Evolutionary conservation across 768 basidiomycete genomes (phyloP).

Genomic region (Trichaptum fuscoviolaceum): DNA sequence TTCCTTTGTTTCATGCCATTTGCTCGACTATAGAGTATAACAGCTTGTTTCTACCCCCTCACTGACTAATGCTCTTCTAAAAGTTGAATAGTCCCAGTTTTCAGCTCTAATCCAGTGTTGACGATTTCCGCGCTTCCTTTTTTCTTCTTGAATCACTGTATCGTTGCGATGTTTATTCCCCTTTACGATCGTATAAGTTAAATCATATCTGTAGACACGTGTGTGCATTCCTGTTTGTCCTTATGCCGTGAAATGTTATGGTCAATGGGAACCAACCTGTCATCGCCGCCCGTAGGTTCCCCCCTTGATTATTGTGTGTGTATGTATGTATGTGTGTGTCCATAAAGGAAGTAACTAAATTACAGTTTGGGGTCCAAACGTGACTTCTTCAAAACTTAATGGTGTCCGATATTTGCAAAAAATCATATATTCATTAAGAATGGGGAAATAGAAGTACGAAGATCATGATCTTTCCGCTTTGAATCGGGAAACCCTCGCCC

Average conservation of each 20-base stretch:
- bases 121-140: neutral
- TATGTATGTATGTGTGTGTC: neutral
- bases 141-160: neutral
- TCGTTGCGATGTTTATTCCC: neutral
- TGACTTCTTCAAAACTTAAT: neutral
- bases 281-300: neutral
- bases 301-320: too few relatives aligned
- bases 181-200: constrained; percentile 1
- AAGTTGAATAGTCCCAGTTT: neutral
- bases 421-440: neutral
- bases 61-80: neutral
- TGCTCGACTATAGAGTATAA: neutral
- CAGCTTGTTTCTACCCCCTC: neutral
- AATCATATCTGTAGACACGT: neutral
- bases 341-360: neutral
- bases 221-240: neutral
- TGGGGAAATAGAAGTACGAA: neutral
- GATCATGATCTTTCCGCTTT: neutral
- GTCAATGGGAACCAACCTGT: neutral
- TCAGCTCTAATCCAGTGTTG: neutral
- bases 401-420: neutral
- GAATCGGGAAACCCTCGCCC: neutral
- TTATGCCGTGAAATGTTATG: neutral
- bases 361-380: neutral
- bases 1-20: neutral